Evolutionary conservation across 108 stramenopile species (phyloP).

Genomic region (Cyclostephanos invisitatus): DNA sequence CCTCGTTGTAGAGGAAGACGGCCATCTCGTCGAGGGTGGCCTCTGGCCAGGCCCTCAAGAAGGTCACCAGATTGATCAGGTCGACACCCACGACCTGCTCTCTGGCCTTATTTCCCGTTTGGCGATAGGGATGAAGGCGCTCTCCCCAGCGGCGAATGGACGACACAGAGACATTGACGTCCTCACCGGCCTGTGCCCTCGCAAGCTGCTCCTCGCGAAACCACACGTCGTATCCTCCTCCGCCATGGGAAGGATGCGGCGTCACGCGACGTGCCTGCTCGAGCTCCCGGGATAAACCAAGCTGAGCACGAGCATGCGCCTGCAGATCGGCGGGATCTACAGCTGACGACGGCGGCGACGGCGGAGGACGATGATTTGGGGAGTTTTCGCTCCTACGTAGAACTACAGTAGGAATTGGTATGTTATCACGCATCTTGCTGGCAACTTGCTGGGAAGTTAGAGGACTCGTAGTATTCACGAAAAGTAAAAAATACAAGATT

Average conservation of each 20-base stretch:
- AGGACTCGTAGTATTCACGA: too few relatives aligned
- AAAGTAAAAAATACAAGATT: too few relatives aligned
- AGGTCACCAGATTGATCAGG: slow-evolving; percentile 3
- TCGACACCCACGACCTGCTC: slow-evolving; percentile 9
- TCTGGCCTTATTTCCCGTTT: slow-evolving; percentile 4
- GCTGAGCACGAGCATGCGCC: slow-evolving; percentile 1
- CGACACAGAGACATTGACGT: not conserved
- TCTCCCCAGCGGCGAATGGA: slow-evolving; percentile 10
- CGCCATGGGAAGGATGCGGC: slow-evolving; percentile 12
- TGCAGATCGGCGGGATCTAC: slow-evolving; percentile 16
- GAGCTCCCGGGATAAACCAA: slow-evolving; percentile 6
- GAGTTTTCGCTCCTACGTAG: too few relatives aligned
- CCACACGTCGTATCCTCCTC: slow-evolving; percentile 18
- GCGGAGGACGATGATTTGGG: too few relatives aligned
- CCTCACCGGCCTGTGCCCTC: not conserved
- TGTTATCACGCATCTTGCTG: too few relatives aligned
- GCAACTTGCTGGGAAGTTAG: too few relatives aligned
- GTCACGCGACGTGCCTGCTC: not conserved
- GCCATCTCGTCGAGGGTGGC: slow-evolving; percentile 7
- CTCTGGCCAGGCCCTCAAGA: slow-evolving; percentile 7
- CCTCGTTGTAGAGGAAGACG: slow-evolving; percentile 20
- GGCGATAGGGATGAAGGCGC: not conserved
- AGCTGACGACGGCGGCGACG: not conserved
- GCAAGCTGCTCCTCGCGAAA: not conserved
- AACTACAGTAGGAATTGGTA: too few relatives aligned